These are phyloP conservation scores for Chamaecrista fasciculata DNA, from an alignment of 306 rosid genomes.

Conservation along the genomic window DNA sequence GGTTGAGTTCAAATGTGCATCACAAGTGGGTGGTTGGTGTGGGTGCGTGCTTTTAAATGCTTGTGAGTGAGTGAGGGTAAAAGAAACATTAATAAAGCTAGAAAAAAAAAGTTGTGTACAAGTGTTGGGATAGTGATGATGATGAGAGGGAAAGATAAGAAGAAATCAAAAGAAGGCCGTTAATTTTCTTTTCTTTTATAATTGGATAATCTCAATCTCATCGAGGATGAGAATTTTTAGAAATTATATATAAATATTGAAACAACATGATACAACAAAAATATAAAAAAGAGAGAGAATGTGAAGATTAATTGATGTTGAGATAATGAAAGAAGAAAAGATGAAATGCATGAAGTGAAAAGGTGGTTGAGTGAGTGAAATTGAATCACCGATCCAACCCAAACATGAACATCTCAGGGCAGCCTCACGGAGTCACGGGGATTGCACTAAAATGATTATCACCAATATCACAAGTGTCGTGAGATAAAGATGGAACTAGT, in stretches of 20 bases:
- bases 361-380: background rate
- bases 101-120: background rate
- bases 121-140: background rate
- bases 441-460: conserved; percentile 12
- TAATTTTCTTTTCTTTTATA: background rate
- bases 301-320: no score
- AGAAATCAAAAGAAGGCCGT: background rate
- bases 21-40: background rate
- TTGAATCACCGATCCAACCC: background rate
- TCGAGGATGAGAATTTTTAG: no score
- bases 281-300: no score
- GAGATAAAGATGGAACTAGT: background rate
- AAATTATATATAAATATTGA: no score
- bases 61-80: conserved; percentile 21
- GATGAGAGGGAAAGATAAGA: conserved; percentile 17
- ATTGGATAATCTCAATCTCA: no score
- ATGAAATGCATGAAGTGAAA: background rate
- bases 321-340: background rate
- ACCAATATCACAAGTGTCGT: conserved; percentile 3
- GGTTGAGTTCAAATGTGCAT: background rate
- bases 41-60: conserved; percentile 8
- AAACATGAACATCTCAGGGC: background rate
- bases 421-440: conserved; percentile 7
- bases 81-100: background rate
- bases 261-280: no score